Conservation (phyloP, 192 early-diverging fungal species). For the Kappamyces sp. region DNA sequence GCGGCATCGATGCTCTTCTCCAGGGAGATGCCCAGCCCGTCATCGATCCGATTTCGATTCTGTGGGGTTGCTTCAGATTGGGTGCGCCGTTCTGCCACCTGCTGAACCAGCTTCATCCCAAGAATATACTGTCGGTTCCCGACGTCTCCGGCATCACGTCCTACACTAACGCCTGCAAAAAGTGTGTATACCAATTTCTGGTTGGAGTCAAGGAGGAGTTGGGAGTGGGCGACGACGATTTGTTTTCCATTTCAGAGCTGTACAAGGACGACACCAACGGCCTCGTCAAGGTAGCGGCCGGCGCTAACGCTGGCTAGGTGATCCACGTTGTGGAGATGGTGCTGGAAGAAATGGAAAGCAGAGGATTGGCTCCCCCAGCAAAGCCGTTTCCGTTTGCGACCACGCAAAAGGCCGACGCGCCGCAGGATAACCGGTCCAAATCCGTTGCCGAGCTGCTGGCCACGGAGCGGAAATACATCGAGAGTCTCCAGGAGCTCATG, state of each 20-base stretch:
- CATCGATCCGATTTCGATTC: constrained; percentile 36
- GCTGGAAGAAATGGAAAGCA: constrained; percentile 67
- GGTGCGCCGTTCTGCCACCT: constrained; percentile 45
- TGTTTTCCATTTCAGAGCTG: constrained; percentile 80
- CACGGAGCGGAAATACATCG: constrained; percentile 88
- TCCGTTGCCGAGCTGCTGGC: constrained; percentile 83
- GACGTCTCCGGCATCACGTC: constrained; percentile 28
- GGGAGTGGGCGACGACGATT: constrained; percentile 59
- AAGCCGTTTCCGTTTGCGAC: constrained; percentile 36
- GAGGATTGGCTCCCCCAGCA: constrained; percentile 50
- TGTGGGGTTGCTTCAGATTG: constrained; percentile 42
- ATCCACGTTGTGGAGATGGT: constrained; percentile 77
- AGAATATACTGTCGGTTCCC: constrained; percentile 24
- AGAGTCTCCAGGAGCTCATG: constrained; percentile 79
- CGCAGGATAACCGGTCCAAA: constrained; percentile 83
- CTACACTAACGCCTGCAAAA: constrained; percentile 65
- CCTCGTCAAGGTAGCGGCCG: constrained; percentile 77
- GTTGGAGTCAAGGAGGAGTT: constrained; percentile 57
- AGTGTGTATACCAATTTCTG: constrained; percentile 79
- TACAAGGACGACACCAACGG: constrained; percentile 93
- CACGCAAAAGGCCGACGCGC: constrained; percentile 23
- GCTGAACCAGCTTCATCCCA: constrained; percentile 37
- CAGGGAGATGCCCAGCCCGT: constrained; percentile 9
- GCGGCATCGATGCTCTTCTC: constrained; percentile 27
- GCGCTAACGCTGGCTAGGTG: constrained; percentile 47